Conservation (phyloP, 2,329 filamentous ascomycete genomes). For the Verticillium tricorpus region DNA sequence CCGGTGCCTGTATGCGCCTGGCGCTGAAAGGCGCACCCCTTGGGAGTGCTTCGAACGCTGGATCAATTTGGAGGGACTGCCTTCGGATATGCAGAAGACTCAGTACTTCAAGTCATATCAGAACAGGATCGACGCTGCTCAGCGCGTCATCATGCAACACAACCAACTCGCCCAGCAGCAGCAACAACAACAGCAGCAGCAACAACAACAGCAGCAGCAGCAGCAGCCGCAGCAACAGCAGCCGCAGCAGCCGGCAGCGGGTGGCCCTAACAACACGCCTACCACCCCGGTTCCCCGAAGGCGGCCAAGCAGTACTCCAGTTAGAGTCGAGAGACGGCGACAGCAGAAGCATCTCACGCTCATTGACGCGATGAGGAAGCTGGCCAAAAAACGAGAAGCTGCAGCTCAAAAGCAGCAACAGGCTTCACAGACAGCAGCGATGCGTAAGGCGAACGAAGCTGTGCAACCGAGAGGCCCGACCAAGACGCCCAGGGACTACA, state of each 20-base stretch:
- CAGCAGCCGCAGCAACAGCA: constrained; percentile 29
- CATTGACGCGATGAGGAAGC: constrained; percentile 90
- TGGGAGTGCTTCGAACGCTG: constrained; percentile 99
- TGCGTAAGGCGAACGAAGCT: constrained; percentile 74
- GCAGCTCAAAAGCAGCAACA: constrained; percentile 84
- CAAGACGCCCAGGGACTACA: constrained; percentile 88
- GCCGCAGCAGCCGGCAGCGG: constrained; percentile 44
- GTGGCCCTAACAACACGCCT: constrained; percentile 28
- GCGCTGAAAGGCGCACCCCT: constrained; percentile 82
- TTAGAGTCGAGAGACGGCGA: constrained; percentile 80
- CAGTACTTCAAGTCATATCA: constrained; percentile 83
- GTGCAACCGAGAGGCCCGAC: constrained; percentile 38
- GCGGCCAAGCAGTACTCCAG: constrained; percentile 65
- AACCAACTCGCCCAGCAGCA: constrained; percentile 42
- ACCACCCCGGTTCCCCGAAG: constrained; percentile 52
- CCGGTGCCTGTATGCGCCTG: constrained; percentile 74
- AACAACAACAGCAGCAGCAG: constrained; percentile 22
- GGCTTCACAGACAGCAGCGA: constrained; percentile 66
- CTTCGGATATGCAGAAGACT: constrained; percentile 90
- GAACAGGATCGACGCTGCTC: constrained; percentile 54
- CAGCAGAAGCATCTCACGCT: constrained; percentile 83
- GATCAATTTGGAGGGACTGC: constrained; percentile 86
- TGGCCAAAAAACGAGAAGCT: constrained; percentile 90
- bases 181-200: constrained; percentile 24
- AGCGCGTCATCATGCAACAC: constrained; percentile 48